Evolutionary conservation across 1,139 yeast species (phyloP), one percentile per base, ranked within the genome.

Genomic region (Arxiozyma bovina): DNA sequence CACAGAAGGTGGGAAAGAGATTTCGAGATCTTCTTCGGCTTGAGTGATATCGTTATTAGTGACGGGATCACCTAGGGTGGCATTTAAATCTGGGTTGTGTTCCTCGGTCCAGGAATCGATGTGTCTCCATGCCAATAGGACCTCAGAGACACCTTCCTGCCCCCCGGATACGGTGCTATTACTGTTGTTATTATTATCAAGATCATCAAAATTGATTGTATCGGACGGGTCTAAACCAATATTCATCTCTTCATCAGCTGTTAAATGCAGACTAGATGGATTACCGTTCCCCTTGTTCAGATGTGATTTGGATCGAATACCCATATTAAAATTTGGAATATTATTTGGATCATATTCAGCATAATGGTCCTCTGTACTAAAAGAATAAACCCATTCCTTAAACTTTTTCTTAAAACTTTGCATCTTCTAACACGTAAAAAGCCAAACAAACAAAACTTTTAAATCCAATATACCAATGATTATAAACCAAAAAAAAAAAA

Each of bases 91-190:
- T 0, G 81, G 78, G 38, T 79, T 77, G 62, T 81, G 70, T 57
- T 75, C 78, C 22, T 71, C 65, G 7, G 83, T 70, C 87, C 88
- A 83, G 42, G 77, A 73, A 58, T 81, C 82, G 52, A 84, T 81
- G 61, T 82, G 86, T 62, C 85, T 75, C 90, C 90, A 84, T 0
- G 88, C 87, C 45, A 82, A 72, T 43, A 79, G 72, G 1, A 78
- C 77, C 62, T 83, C 88, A 58, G 83, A 81, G 12, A 82, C 82
- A 9, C 89, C 89, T 48, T 77, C 81, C 21, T 45, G 48, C 11
- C 41, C 41, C 11, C 41, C 48, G 20, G 17, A 34, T n/a, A 34
- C 6, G 40, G 1, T 15, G n/a, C 40, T 34, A 12, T 34, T 15
- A 2, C n/a, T 12, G 12, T 72, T 72, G 58, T 69, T 59, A 25